A percentile compares a stretch with the other conserved stretches of the same genome.
phyloP scores from a whole-genome alignment of 202 grass and related monocot species.

The Zoysia matrella region DNA sequence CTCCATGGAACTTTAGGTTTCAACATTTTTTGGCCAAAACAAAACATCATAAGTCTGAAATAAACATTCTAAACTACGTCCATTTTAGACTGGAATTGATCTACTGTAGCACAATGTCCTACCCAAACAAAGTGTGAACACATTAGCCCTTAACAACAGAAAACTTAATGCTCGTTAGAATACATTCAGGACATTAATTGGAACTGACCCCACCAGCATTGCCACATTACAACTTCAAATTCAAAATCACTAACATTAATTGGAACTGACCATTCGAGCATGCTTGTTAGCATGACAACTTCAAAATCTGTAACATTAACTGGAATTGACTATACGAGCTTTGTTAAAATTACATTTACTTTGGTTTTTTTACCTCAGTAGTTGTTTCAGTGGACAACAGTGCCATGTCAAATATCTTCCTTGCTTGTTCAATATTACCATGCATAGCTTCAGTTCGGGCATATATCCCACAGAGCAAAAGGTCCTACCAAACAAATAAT shows the following conservation, averaged over 20 bases:
- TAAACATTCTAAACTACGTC: neutral
- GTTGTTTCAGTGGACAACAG: conserved; percentile 72
- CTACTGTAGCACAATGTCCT: neutral
- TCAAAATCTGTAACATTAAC: neutral
- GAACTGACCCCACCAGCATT: neutral
- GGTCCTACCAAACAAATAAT: conserved; percentile 56
- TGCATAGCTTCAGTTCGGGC: conserved; percentile 74
- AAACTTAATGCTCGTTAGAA: neutral
- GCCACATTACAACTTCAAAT: conserved; percentile 16
- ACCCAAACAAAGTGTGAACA: conserved; percentile 1
- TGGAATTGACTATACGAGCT: conserved; percentile 26
- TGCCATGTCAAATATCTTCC: conserved; percentile 98
- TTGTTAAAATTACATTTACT: conserved; percentile 29
- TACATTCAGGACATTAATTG: neutral
- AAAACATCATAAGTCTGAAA: neutral
- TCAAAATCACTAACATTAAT: neutral
- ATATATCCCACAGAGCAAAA: conserved; percentile 97
- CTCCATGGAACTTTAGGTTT: neutral
- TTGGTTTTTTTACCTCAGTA: conserved; percentile 59
- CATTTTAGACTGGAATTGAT: neutral
- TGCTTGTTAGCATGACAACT: no score
- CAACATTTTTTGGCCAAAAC: neutral
- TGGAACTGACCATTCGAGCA: no score
- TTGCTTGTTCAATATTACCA: conserved; percentile 84
- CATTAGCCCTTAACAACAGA: neutral